Conservation (phyloP, 2,329 filamentous ascomycete species). For the Colletotrichum theobromicola region DNA sequence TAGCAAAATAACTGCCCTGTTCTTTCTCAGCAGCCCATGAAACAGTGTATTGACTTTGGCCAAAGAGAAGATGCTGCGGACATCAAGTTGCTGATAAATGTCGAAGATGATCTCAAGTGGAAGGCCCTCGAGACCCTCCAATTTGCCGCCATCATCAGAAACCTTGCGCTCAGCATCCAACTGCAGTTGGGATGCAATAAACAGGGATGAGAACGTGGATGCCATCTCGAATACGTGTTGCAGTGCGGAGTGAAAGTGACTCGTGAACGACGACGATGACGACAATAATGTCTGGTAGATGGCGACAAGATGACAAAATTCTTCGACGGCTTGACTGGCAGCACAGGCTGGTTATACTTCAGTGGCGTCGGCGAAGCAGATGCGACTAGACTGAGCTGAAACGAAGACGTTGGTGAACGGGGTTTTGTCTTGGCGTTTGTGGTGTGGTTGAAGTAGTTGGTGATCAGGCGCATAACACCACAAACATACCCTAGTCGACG, state of each 20-base stretch:
- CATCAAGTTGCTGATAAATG: conserved; percentile 50
- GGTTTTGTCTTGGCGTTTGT: background rate
- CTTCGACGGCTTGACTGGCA: background rate
- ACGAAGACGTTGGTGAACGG: background rate
- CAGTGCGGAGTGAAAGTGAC: background rate
- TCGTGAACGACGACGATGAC: background rate
- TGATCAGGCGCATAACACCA: background rate
- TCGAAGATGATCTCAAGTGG: conserved; percentile 55
- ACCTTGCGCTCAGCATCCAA: background rate
- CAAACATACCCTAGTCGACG: background rate
- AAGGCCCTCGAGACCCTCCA: conserved; percentile 31
- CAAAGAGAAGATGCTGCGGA: conserved; percentile 44
- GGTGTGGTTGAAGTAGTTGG: background rate
- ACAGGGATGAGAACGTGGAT: conserved; percentile 3
- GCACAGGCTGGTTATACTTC: background rate
- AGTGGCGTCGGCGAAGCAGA: background rate
- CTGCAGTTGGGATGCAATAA: background rate
- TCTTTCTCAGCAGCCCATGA: conserved; percentile 42
- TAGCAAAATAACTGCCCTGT: conserved; percentile 47
- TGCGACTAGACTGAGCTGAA: background rate
- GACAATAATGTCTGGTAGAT: background rate
- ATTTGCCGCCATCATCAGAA: background rate
- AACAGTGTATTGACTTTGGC: conserved; percentile 42
- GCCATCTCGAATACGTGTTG: background rate
- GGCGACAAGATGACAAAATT: background rate